These are phyloP conservation scores for Talaromyces pinophilus DNA, from an alignment of 2,329 filamentous ascomycete species.

Conservation along the genomic window DNA sequence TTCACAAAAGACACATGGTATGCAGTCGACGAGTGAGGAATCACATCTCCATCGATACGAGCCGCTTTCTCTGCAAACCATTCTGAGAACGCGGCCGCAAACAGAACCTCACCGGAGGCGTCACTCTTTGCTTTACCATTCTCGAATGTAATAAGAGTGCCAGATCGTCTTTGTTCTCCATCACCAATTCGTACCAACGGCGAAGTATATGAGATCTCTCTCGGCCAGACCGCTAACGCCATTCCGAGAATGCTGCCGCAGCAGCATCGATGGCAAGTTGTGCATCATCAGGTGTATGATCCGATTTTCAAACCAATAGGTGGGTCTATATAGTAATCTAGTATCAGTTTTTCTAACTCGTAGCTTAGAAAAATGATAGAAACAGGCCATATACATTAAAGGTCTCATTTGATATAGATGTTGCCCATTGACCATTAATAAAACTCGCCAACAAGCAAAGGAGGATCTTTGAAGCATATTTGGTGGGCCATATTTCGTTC, in stretches of 20 bases:
- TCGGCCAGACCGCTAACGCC: background rate
- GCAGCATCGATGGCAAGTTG: background rate
- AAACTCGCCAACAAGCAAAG: background rate
- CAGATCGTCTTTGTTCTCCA: background rate
- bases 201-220: background rate
- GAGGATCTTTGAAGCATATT: background rate
- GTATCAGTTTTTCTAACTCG: background rate
- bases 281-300: background rate
- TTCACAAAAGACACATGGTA: constrained; percentile 25
- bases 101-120: constrained; percentile 54
- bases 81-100: constrained; percentile 54
- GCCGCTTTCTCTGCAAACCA: constrained; percentile 51
- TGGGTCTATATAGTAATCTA: background rate
- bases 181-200: background rate
- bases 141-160: constrained; percentile 57
- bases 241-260: background rate
- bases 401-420: background rate
- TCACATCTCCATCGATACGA: constrained; percentile 54
- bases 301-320: background rate
- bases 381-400: background rate
- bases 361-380: background rate
- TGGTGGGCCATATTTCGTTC: background rate
- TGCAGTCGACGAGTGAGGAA: constrained; percentile 31
- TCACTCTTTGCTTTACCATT: constrained; percentile 67
- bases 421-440: background rate